Evolutionary conservation across 2,329 filamentous ascomycete genomes (phyloP).

Genomic region (Trichoderma breve): DNA sequence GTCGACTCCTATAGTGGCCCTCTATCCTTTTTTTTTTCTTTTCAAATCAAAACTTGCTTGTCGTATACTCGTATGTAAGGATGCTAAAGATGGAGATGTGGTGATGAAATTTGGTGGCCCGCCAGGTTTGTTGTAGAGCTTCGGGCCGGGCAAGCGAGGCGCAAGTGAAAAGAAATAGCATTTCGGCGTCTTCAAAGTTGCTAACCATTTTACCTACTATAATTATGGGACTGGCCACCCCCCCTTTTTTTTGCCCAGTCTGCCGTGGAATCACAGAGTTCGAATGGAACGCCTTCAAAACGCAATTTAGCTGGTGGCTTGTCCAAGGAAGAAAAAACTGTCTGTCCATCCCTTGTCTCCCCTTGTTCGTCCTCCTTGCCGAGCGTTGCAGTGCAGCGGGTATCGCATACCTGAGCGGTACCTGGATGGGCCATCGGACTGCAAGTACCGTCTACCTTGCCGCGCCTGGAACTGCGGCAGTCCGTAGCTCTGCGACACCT

Average conservation of each 20-base stretch:
- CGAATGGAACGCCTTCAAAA: background rate
- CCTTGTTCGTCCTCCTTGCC: background rate
- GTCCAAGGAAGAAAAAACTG: background rate
- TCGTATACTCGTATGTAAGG: background rate
- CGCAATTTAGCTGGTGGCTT: conserved; percentile 6
- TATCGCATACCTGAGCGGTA: conserved; percentile 3
- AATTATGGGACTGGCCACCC: background rate
- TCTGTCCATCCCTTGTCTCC: background rate
- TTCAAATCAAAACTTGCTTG: background rate
- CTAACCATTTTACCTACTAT: background rate
- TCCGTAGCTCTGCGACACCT: background rate
- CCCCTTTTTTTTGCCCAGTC: background rate
- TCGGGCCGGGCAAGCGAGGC: background rate
- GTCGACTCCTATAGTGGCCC: background rate
- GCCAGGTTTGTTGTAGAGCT: background rate
- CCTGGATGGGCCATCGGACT: background rate
- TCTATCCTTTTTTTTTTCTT: background rate
- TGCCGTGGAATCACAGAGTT: background rate
- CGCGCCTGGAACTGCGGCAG: background rate
- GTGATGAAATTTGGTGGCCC: background rate
- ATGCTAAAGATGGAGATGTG: background rate
- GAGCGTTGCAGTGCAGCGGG: background rate
- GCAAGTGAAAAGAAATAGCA: background rate
- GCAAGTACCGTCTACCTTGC: background rate
- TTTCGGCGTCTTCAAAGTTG: background rate